A percentile compares a stretch with the other conserved stretches of the same genome.
These are phyloP conservation scores for Citrus medica DNA, from an alignment of 345 rosid genomes.

Conservation along the genomic window DNA sequence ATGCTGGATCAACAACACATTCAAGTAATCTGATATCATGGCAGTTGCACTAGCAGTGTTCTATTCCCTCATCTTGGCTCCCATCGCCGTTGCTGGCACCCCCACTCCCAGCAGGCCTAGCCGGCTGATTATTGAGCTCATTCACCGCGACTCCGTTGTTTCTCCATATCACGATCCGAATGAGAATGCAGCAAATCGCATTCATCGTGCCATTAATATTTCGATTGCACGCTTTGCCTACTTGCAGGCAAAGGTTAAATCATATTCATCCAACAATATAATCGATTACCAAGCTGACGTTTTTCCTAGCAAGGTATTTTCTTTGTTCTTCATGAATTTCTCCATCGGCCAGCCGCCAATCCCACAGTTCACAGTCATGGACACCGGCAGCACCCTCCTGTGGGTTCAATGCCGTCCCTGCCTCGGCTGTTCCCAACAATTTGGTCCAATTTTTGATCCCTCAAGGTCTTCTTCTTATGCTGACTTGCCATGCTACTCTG, in stretches of 20 bases:
- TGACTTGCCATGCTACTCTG: conserved; percentile 29
- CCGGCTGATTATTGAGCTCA: conserved; percentile 14
- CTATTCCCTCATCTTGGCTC: neutral
- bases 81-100: neutral
- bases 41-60: neutral
- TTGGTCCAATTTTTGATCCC: conserved; percentile 36
- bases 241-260: conserved; percentile 20
- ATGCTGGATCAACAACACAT: neutral
- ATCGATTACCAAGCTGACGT: conserved; percentile 31
- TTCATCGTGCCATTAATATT: conserved; percentile 13
- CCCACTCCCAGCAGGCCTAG: neutral
- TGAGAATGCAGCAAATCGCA: conserved; percentile 18
- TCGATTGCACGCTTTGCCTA: conserved; percentile 29
- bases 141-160: conserved; percentile 31
- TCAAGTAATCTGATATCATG: neutral
- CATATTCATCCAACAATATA: neutral
- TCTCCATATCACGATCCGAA: conserved; percentile 27
- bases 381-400: conserved; percentile 59
- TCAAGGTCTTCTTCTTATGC: conserved; percentile 41
- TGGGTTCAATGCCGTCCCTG: conserved; percentile 62
- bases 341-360: conserved; percentile 60
- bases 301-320: conserved; percentile 15
- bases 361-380: conserved; percentile 48
- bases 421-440: conserved; percentile 23
- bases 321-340: conserved; percentile 36